A percentile compares a stretch with the other conserved stretches of the same genome.
Evolutionary conservation across 768 basidiomycete genomes (phyloP).

Genomic region (Boletales sp.): DNA sequence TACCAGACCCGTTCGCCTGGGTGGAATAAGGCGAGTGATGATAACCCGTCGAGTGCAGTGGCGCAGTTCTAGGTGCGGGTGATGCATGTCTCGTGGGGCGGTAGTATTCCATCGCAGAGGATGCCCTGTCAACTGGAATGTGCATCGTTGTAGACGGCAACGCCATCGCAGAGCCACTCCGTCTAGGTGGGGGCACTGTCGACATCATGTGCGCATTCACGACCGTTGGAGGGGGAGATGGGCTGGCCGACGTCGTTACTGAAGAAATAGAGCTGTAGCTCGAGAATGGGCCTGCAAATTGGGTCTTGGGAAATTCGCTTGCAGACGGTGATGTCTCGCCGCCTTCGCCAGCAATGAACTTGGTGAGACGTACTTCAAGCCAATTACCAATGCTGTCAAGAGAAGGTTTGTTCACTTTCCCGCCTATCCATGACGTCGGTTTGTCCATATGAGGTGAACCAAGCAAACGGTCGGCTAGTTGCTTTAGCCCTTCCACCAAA

Average conservation of each 20-base stretch:
- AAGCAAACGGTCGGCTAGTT: constrained; percentile 72
- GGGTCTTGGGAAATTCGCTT: constrained; percentile 31
- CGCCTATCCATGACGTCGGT: constrained; percentile 77
- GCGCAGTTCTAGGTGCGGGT: constrained; percentile 51
- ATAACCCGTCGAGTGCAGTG: constrained; percentile 41
- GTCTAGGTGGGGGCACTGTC: constrained; percentile 43
- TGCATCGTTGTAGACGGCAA: constrained; percentile 45
- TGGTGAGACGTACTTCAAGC: constrained; percentile 89
- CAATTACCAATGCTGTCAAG: constrained; percentile 89
- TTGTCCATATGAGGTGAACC: constrained; percentile 74
- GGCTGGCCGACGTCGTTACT: constrained; percentile 64
- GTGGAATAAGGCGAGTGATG: constrained; percentile 28
- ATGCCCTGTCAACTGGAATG: constrained; percentile 61
- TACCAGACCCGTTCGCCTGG: constrained; percentile 19
- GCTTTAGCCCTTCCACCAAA: constrained; percentile 72
- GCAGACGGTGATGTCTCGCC: constrained; percentile 44
- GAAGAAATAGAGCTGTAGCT: constrained; percentile 93
- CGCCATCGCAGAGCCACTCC: constrained; percentile 71
- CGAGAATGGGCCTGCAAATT: constrained; percentile 77
- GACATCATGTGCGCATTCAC: constrained; percentile 35
- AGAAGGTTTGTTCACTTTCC: constrained; percentile 87
- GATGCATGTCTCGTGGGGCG: constrained; percentile 48
- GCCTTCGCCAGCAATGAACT: constrained; percentile 92
- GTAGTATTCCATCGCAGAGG: constrained; percentile 74
- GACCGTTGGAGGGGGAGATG: constrained; percentile 68